Base-by-base conservation (phyloP, 306 rosid species). In the Cucurbita argyrosperma region DNA sequence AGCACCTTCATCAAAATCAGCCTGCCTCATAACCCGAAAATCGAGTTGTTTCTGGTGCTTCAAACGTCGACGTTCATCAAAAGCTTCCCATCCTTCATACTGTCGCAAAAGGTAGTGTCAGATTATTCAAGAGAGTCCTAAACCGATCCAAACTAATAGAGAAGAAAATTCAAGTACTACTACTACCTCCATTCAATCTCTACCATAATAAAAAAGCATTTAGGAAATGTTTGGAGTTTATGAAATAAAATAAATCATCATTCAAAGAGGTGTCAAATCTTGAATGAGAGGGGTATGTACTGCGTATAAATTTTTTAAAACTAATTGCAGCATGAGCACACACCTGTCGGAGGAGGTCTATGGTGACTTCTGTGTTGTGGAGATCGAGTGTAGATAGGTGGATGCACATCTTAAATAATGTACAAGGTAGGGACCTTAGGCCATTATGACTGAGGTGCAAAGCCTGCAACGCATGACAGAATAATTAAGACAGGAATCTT, bases 1-100 rank as follows among this genome's bases (percentile, higher is more conserved):
- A 74, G 97, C 98, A 74, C 98, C 98, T 83, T 94, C 97, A 80
- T 94, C 96, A 66, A 94, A 94, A 73, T 85, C 88, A 77, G 87
- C 84, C 10, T 91, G 77, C 72, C 79, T 85, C 62, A 86, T 87
- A 59, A 79, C 96, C 37, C 91, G 87, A 77, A 90, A 94, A 76
- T 94, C 97, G 30, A 94, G 78, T 78, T 90, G 92, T 80, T 94
- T 90, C 83, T 94, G 97, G 79, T 86, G 90, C 84, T 94, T 94
- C 59, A 78, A 78, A 47, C 88, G 92, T 9, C 90, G 88, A 0
- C 95, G 89, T 64, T 88, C 85, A 62, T 90, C 97, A n/a, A 94
- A 90, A 77, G 72, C 47, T 66, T 86, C 83, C 98, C 98, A 94
- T 62, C 97, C 98, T 84, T 94, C 96, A 79, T 77, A 79, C 98